A percentile compares a stretch with the other conserved stretches of the same genome.
These are phyloP conservation scores for Chlorella ohadii DNA, from an alignment of 139 green algal genomes.

Conservation along the genomic window DNA sequence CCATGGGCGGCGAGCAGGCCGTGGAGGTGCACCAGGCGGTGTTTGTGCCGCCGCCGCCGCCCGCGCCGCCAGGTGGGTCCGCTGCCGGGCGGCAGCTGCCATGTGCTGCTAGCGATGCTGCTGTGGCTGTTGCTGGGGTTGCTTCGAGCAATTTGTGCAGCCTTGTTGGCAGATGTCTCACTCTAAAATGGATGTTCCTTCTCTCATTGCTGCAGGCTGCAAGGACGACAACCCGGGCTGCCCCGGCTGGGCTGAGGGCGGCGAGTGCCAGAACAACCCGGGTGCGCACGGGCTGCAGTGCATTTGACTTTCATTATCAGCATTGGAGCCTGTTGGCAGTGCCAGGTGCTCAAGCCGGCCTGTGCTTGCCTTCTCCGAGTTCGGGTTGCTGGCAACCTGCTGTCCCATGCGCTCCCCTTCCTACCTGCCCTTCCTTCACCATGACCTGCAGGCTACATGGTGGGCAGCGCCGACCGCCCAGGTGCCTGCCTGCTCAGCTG, in stretches of 20 bases:
- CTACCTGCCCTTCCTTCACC: too few species aligned
- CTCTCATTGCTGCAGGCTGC: constrained; percentile 24
- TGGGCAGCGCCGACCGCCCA: background rate
- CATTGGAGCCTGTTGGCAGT: too few species aligned
- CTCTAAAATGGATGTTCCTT: background rate
- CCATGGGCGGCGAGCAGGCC: constrained; percentile 34
- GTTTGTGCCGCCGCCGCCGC: constrained; percentile 41
- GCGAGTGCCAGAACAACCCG: constrained; percentile 40
- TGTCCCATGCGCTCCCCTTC: too few species aligned
- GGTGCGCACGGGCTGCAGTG: background rate
- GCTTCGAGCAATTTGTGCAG: too few species aligned
- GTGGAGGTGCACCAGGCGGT: constrained; percentile 43
- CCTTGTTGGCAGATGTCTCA: too few species aligned
- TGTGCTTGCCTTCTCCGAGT: too few species aligned
- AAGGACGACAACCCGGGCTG: constrained; percentile 22
- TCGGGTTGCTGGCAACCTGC: background rate
- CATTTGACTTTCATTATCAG: too few species aligned
- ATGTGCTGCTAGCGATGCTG: background rate
- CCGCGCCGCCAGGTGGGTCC: constrained; percentile 36
- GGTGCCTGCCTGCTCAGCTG: constrained; percentile 39
- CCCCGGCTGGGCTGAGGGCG: constrained; percentile 37
- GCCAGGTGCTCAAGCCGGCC: too few species aligned
- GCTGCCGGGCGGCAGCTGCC: background rate
- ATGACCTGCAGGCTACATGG: background rate
- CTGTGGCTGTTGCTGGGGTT: too few species aligned